Base-by-base conservation (phyloP, 108 stramenopile genomes). In the Heterococcus sp. region DNA sequence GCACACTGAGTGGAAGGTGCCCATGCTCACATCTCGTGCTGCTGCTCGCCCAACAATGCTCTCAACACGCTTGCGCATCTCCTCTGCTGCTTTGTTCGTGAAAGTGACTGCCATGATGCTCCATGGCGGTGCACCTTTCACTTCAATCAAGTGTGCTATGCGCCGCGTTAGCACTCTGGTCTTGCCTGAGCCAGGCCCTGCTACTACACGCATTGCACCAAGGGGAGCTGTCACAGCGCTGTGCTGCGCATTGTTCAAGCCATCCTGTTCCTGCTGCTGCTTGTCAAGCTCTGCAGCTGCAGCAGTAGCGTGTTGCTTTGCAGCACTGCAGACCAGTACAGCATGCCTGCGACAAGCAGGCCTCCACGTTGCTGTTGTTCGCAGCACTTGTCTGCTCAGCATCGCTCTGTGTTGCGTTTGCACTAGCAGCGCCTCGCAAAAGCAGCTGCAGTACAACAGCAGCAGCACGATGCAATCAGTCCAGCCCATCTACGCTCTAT, bases 151-250 rank as follows among this genome's bases (percentile, higher is more conserved):
- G 70, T 93, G 87, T 1, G 92, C 94, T 37, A 96, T 92, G 11
- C 95, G 88, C 69, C 88, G 89, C 65, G 94, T 95, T 28, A 96
- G 87, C 32, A 95, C 94, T 37, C 89, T 76, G 1, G 95, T 96
- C 75, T 96, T 96, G 0, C 95, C 95, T 5, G 92, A 90, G 38
- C 95, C 95, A 1, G 95, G 95, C 4, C 95, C 95, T 21, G 94
- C 95, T 26, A 84, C 40, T 0, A 84, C 71, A 11, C 75, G 77
- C 34, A 74, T 65, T 31, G 84, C 38, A 3, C 75, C 84, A 14
- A 74, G 32, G 35, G 35, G 39, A 33, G 81, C 66, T 29, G 37
- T 64, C 1, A 82, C 81, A 1, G 81, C 81, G 11, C 63, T 32
- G 3, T 36, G 11, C 81, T 82, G 81, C 26, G 73, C 74, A 27